Base-by-base conservation (phyloP, 305 asterid species). In the Coffea humblotiana region DNA sequence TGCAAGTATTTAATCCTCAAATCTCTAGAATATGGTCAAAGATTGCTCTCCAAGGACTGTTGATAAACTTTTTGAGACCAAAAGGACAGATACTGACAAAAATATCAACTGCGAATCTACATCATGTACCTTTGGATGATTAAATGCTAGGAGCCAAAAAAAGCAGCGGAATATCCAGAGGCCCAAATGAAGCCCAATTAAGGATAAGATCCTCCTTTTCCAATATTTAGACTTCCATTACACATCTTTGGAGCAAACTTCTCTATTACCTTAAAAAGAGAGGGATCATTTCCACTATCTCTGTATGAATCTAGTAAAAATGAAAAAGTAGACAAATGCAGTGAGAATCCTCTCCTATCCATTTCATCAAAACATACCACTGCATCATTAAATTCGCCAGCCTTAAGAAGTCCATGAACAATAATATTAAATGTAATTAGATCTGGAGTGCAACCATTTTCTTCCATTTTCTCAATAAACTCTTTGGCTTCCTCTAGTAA, bases 321-420 rank as follows among this genome's bases (percentile, higher is more conserved):
- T 0, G 80, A 66, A 25, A 77, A 49, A 49, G 81, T 72, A 12
- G 85, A 49, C 6, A 72, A 61, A 79, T 82, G 78, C 70, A 76
- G 52, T 4, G 73, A 47, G 45, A 82, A 80, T 48, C 81, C 83
- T 73, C 61, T 83, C 4, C 52, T 70, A 64, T 3, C 70, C 80
- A 82, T 77, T 61, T 80, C 84, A 51, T 77, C 78, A 13, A 77
- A 21, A 47, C 58, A 80, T 11, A 11, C 45, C 65, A 56, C 43
- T 2, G 82, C 85, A 49, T 82, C 88, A 16, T 80, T 70, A 71
- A 32, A 73, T 63, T 75, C 27, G n/a, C 78, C 73, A 19, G 21
- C 51, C 54, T n/a, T 66, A 12, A 88, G 86, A 78, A 72, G 66
- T 48, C 85, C 88, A 48, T 65, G 81, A 25, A 85, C 60, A 27